Conservation (phyloP, 352 stramenopile species). For the Phytopythium mirpurense region DNA sequence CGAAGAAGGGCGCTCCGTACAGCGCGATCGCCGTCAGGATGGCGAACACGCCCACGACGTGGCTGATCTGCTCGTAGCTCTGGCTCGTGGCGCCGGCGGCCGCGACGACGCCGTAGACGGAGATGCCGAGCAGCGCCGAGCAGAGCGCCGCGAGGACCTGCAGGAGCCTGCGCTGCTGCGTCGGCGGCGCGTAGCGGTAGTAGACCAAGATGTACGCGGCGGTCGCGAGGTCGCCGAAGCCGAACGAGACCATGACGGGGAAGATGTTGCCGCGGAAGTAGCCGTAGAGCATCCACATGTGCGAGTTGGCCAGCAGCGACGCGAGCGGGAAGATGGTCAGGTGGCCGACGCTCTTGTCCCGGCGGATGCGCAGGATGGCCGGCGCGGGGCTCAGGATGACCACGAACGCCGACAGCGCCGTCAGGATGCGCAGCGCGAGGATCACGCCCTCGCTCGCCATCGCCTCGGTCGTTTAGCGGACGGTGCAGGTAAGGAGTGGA, state of each 20-base stretch:
- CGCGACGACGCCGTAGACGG: conserved; percentile 30
- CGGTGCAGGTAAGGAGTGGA: not conserved
- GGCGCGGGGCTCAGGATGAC: conserved; percentile 38
- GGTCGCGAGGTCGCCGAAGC: conserved; percentile 26
- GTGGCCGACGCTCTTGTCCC: conserved; percentile 27
- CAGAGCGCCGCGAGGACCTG: conserved; percentile 15
- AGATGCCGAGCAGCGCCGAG: conserved; percentile 18
- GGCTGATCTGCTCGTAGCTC: conserved; percentile 16
- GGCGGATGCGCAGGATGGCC: conserved; percentile 37
- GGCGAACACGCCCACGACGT: conserved; percentile 22
- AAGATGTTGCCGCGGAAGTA: conserved; percentile 31
- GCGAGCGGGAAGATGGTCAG: conserved; percentile 30
- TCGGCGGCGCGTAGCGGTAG: conserved; percentile 30
- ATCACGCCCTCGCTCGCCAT: conserved; percentile 17
- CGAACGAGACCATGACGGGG: conserved; percentile 25
- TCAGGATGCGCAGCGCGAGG: conserved; percentile 24
- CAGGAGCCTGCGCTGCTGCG: conserved; percentile 21
- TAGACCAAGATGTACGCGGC: conserved; percentile 47
- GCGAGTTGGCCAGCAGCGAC: conserved; percentile 31
- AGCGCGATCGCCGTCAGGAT: conserved; percentile 23
- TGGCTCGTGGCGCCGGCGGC: conserved; percentile 24
- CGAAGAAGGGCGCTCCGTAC: conserved; percentile 45
- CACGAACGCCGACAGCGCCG: conserved; percentile 24
- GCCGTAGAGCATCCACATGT: conserved; percentile 40
- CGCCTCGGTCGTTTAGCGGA: conserved; percentile 1